Evolutionary conservation across 2,329 filamentous ascomycete species (phyloP), one percentile per base, ranked within the genome.

Genomic region (Tolypocladium sp.): DNA sequence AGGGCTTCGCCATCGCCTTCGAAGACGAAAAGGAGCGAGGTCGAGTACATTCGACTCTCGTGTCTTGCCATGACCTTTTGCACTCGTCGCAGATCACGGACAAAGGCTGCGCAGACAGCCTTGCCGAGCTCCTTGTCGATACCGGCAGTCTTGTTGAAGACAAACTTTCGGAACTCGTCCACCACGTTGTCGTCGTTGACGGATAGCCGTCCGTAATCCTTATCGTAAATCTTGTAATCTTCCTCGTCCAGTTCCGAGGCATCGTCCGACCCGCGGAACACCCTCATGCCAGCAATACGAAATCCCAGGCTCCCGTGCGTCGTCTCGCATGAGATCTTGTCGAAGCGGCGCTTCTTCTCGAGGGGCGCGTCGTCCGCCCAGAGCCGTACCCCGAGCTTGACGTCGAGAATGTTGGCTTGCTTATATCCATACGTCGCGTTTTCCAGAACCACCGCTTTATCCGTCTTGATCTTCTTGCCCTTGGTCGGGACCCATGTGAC

Each of bases 401-500:
- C 84, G 70, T 99, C 94, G 60, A 99, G 78, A 9, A 99, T 91
- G 66, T 96, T 97, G 8, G 94, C 91, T 60, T 84, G 83, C 67
- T 83, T 84, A 77, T 92, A 97, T 1, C 91, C 91, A 63, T 84
- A 82, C 0, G 91, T 87, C 8, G 90, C 83, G 70, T 97, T 97
- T 69, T 92, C 89, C 35, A 97, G 78, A 15, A 96, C 92, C 22
- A 97, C 87, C 2, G 90, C 90, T 58, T 85, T 80, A 58, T 92
- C 86, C 0, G 92, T 96, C 30, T 84, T 80, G 61, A 97, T 92
- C 67, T 77, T 82, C 58, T 77, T 77, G 53, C 73, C 77, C 64
- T 79, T 79, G 58, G 76, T 81, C 2, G 81, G 80, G 22, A 76
- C 68, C 80, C 80, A 82, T 44, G 67, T 66, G 9, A 68, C 69